Percentiles rank a stretch among this genome's conserved stretches.
Conservation (phyloP, 169 alveolate genomes). For the Toxoplasma gondii region DNA sequence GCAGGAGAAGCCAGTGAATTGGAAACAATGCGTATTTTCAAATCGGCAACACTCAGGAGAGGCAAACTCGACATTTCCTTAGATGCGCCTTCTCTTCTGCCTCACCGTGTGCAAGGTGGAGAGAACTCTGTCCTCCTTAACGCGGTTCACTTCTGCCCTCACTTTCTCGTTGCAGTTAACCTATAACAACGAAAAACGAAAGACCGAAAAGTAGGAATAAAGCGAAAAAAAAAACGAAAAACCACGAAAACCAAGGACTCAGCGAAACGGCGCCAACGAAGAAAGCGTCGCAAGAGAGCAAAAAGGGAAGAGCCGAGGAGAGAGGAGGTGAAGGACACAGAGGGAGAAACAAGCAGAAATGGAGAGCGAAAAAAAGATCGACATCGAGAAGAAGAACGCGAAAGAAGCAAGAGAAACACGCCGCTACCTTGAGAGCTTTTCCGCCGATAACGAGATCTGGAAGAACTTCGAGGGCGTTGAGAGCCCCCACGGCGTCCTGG, state of each 20-base stretch:
- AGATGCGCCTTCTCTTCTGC: background rate
- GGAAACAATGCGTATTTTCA: no score
- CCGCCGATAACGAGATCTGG: conserved; percentile 68
- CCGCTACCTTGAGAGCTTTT: conserved; percentile 55
- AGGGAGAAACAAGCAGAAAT: background rate
- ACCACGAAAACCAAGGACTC: no score
- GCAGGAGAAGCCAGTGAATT: no score
- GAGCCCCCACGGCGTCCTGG: conserved; percentile 75
- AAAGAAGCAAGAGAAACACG: background rate
- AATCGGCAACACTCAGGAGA: no score
- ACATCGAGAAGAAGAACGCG: background rate
- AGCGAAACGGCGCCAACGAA: background rate
- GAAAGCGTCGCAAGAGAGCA: no score
- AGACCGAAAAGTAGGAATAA: conserved; percentile 19
- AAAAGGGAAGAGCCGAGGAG: background rate
- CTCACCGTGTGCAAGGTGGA: conserved; percentile 42
- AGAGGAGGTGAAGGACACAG: background rate
- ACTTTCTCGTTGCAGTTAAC: conserved; percentile 49
- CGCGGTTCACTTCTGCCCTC: conserved; percentile 6
- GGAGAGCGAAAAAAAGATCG: background rate
- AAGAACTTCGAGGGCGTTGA: conserved; percentile 72
- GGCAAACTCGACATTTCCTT: no score
- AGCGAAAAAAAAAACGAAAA: no score
- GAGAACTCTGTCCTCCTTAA: conserved; percentile 18
- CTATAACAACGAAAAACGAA: background rate